A percentile compares a stretch with the other conserved stretches of the same genome.
These are phyloP conservation scores for Shiraia bambusicola DNA, from an alignment of 2,329 filamentous ascomycete species.

Conservation along the genomic window DNA sequence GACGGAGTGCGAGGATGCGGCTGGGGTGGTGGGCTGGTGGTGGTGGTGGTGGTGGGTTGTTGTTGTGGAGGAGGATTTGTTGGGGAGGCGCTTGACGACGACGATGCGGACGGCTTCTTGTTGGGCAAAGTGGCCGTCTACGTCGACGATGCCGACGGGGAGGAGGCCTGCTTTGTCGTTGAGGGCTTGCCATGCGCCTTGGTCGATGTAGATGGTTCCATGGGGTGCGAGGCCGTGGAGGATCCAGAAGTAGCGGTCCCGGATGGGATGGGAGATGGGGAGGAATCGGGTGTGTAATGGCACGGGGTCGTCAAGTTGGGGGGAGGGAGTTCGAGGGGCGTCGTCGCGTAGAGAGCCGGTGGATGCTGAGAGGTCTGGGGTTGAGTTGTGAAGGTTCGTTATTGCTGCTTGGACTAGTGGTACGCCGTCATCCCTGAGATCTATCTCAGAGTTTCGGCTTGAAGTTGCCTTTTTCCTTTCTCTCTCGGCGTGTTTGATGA, in stretches of 20 bases:
- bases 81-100: constrained; percentile 65
- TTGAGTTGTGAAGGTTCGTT: constrained; percentile 20
- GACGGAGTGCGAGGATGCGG: constrained; percentile 18
- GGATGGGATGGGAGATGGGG: constrained; percentile 78
- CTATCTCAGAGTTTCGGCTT: constrained; percentile 31
- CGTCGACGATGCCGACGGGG: constrained; percentile 85
- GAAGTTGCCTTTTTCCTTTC: constrained; percentile 48
- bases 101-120: constrained; percentile 89
- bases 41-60: too few relatives aligned
- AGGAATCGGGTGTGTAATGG: constrained; percentile 92
- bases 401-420: constrained; percentile 23
- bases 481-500: constrained; percentile 77
- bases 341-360: constrained; percentile 37
- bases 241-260: constrained; percentile 96
- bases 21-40: constrained; percentile 11
- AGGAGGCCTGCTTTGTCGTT: constrained; percentile 82
- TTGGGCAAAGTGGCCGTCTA: constrained; percentile 84
- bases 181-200: constrained; percentile 80
- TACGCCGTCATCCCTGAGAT: constrained; percentile 32
- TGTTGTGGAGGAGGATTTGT: constrained; percentile 8
- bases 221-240: constrained; percentile 88
- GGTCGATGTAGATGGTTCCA: constrained; percentile 88
- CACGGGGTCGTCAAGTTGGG: constrained; percentile 28
- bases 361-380: constrained; percentile 25
- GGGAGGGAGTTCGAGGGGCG: constrained; percentile 21